Evolutionary conservation across 2,329 filamentous ascomycete genomes (phyloP).

Genomic region (Rhexocercosporidium sp.): DNA sequence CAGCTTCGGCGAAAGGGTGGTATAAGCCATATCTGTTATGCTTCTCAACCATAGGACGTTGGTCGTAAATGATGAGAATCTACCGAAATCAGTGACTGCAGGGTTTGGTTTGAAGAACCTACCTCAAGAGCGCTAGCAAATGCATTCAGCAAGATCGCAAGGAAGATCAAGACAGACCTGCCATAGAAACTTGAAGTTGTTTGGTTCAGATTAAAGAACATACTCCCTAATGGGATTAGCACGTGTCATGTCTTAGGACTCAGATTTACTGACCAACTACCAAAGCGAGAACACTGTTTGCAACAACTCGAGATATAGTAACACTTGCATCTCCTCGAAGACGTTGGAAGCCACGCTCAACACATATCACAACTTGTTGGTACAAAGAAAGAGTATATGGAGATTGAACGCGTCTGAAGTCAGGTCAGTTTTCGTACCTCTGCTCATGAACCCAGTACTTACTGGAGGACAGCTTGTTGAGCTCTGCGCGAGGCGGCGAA

Average conservation of each 20-base stretch:
- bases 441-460: not conserved
- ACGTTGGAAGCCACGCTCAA: slow-evolving; percentile 75
- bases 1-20: slow-evolving; percentile 85
- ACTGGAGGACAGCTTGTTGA: slow-evolving; percentile 48
- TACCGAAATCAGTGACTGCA: slow-evolving; percentile 48
- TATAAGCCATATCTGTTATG: slow-evolving; percentile 88
- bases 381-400: slow-evolving; percentile 75
- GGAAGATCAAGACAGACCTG: slow-evolving; percentile 68
- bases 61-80: slow-evolving; percentile 65
- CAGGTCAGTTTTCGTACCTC: slow-evolving; percentile 42
- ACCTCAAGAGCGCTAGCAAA: slow-evolving; percentile 64
- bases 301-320: slow-evolving; percentile 30
- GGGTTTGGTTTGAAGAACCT: not conserved
- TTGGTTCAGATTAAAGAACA: slow-evolving; percentile 65
- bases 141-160: slow-evolving; percentile 69
- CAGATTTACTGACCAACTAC: slow-evolving; percentile 50
- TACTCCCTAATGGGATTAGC: slow-evolving; percentile 47
- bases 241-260: not conserved
- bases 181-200: slow-evolving; percentile 63
- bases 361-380: slow-evolving; percentile 57
- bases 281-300: slow-evolving; percentile 55
- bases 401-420: slow-evolving; percentile 54
- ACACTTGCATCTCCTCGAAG: slow-evolving; percentile 65
- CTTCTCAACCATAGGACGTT: slow-evolving; percentile 66
- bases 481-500: slow-evolving; percentile 39